Evolutionary conservation across 106 monocot genomes (phyloP).

Genomic region (Dendrobium catenatum): DNA sequence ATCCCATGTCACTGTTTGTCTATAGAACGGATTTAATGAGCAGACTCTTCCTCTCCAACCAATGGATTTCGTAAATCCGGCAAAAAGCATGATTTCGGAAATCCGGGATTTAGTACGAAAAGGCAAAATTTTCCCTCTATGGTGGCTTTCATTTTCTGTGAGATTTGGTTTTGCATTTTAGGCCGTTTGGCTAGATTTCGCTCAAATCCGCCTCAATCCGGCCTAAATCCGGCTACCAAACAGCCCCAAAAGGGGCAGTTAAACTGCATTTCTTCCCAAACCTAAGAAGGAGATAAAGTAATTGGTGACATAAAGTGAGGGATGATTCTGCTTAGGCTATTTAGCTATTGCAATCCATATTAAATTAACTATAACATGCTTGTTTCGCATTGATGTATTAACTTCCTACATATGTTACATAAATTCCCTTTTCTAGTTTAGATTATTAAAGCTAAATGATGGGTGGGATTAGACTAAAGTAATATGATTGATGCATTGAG

Average conservation of each 20-base stretch:
- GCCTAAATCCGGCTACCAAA: too few species aligned
- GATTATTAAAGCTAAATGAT: not conserved
- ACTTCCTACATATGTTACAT: not conserved
- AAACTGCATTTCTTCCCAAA: not conserved
- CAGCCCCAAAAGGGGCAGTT: not conserved
- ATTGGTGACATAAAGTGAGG: not conserved
- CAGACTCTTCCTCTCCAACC: too few species aligned
- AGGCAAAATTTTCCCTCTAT: too few species aligned
- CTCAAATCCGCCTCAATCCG: too few species aligned
- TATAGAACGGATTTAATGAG: too few species aligned
- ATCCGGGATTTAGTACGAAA: too few species aligned
- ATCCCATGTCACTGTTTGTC: too few species aligned
- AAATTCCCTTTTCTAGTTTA: not conserved
- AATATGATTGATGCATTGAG: not conserved
- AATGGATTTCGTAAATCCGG: too few species aligned
- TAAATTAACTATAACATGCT: not conserved
- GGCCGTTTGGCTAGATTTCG: too few species aligned
- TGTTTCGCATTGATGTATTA: not conserved
- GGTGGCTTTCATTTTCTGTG: too few species aligned
- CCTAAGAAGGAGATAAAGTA: not conserved
- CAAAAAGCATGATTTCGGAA: too few species aligned
- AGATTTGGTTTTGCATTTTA: too few species aligned
- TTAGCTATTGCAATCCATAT: not conserved
- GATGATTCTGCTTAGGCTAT: not conserved
- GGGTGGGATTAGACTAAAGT: not conserved